phyloP scores from a whole-genome alignment of 331 rosid genomes.

The Stylosanthes scabra region DNA sequence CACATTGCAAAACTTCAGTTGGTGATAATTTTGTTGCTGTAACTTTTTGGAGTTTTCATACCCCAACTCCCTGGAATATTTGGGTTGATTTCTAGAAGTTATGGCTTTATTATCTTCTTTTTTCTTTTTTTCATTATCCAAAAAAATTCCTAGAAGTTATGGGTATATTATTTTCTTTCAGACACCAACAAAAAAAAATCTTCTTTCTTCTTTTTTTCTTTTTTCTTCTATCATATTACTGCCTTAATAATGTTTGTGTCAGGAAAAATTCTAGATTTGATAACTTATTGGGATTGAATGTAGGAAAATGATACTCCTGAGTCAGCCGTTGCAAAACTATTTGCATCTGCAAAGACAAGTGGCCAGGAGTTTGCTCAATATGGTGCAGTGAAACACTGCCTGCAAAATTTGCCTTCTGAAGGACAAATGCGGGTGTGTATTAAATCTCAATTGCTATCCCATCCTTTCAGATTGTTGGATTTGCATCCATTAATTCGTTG shows the following conservation, averaged over 20 bases:
- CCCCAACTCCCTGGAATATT: background rate
- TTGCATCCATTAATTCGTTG: conserved; percentile 31
- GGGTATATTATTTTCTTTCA: too few relatives aligned
- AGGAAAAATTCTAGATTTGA: conserved; percentile 3
- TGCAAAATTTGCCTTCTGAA: conserved; percentile 84
- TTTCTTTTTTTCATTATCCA: too few relatives aligned
- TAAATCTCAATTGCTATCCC: background rate
- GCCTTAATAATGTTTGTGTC: background rate
- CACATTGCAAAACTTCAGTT: background rate
- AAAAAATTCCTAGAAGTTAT: too few relatives aligned
- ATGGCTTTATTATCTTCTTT: background rate
- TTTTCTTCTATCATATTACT: background rate
- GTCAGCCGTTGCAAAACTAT: conserved; percentile 87
- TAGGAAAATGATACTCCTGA: conserved; percentile 92
- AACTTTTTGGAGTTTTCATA: background rate
- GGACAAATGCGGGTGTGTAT: conserved; percentile 73
- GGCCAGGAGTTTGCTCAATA: conserved; percentile 55
- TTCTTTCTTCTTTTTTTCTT: too few relatives aligned
- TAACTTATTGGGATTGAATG: conserved; percentile 29
- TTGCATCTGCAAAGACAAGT: conserved; percentile 70
- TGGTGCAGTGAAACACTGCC: conserved; percentile 61
- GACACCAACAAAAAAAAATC: too few relatives aligned
- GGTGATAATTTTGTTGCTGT: background rate
- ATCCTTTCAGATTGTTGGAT: background rate
- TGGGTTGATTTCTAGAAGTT: background rate